Base-by-base conservation (phyloP, 2,329 filamentous ascomycete species). In the Claviceps sp. region DNA sequence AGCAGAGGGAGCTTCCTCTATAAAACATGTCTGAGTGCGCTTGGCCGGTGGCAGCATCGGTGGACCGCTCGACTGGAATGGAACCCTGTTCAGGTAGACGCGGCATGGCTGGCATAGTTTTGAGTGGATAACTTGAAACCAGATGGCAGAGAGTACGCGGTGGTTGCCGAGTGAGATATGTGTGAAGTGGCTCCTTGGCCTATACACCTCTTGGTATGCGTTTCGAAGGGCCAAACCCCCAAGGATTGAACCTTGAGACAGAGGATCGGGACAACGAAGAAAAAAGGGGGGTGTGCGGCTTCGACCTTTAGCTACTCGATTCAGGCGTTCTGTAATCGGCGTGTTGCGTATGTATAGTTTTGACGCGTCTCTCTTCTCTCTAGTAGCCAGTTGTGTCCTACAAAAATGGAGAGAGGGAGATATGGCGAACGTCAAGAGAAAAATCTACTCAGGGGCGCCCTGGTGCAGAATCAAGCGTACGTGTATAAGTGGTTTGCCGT, bases 1-100 rank as follows among this genome's bases (percentile, higher is more conserved):
- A 57, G 54, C 55, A 54, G 52, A 57, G 50, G 37, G 53, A 51
- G 38, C 56, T 55, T 55, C 54, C 58, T 55, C 55, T 61, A 58
- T 60, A 60, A 54, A 52, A 44, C 45, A 48, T 51, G 34, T 46
- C 16, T 37, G 50, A 41, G 11, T 34, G 48, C 42, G 13, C 22
- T 46, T 52, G 24, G 46, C 8, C 22, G 41, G 34, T 49, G 41
- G 19, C 45, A 37, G 52, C 6, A 46, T 39, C 38, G 39, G 47
- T 37, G 41, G 50, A 22, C 17, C 51, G 52, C 37, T 42, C 48
- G 52, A 39, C 52, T 55, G 59, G 57, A 55, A 60, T 58, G 58
- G 50, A 55, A 19, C 51, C 50, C 48, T 49, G 53, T 37, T 52
- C 50, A 53, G 53, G 53, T 49, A 42, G 53, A 45, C 42, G 50